Evolutionary conservation across 2,329 filamentous ascomycete genomes (phyloP), one percentile per base, ranked within the genome.

Genomic region (Meredithiella fracta): DNA sequence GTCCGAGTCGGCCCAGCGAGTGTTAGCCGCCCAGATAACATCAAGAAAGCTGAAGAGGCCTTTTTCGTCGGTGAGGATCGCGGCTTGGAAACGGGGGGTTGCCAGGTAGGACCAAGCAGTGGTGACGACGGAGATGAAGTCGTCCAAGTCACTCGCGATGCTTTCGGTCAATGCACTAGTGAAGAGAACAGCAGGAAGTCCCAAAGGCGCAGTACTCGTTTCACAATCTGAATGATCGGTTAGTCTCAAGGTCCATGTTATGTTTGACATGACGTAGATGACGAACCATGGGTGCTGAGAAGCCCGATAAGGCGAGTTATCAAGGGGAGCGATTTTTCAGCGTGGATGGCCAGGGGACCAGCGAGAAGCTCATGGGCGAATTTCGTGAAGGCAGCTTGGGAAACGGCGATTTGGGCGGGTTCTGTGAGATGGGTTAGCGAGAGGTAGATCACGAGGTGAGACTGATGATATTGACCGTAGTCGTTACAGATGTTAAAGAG

Each of bases 401-500:
- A 79, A 11, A 77, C 77, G 7, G 77, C 71, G 14, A 67, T 64
- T 61, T 83, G 79, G 15, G 78, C 77, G 3, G 76, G 74, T 60
- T 77, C 79, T 82, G 17, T 34, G 55, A 17, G 17, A 59, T 23
- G 26, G 20, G 56, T 65, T 47, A 66, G 62, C 20, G 26, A 23
- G 2, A 1, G 3, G 17, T 9, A 4, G 3, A 2, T n/a, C 3
- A n/a, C 38, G 15, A 23, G 2, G 1, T 17, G 6, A 14, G n/a
- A n/a, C 31, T 34, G 47, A 44, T 9, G 2, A 23, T 9, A 23
- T 71, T 66, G 64, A 82, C 79, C 77, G 63, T 80, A 82, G 63
- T 83, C 80, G 14, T 82, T 72, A 55, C 78, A 73, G 51, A 81
- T 71, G 62, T 83, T 83, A 65, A 76, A 80, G 3, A 83, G 66